Conservation (phyloP, 257 asterid genomes). For the Solanum bukasovii region DNA sequence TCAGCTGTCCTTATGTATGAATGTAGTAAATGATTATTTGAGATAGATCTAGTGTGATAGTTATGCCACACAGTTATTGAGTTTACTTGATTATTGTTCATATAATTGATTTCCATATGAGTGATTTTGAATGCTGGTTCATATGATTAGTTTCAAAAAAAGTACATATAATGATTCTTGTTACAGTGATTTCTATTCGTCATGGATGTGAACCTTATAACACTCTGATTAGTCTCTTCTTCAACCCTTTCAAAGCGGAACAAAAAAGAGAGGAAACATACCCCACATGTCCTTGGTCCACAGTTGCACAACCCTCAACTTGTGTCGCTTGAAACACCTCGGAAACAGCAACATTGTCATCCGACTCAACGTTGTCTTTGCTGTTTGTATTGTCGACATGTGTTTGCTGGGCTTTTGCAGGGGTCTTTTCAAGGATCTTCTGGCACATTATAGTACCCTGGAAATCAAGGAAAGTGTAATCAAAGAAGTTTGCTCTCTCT, state of each 20-base stretch:
- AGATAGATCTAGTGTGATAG: neutral
- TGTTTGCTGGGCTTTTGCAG: slow-evolving; percentile 30
- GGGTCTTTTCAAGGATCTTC: slow-evolving; percentile 26
- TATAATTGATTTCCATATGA: neutral
- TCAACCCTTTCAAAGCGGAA: neutral
- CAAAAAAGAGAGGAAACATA: slow-evolving; percentile 13
- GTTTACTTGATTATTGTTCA: neutral
- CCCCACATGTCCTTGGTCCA: slow-evolving; percentile 33
- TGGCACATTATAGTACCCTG: slow-evolving; percentile 78
- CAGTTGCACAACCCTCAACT: slow-evolving; percentile 19
- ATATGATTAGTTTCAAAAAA: neutral
- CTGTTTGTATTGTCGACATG: slow-evolving; percentile 2
- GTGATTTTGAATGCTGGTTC: neutral
- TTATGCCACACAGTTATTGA: neutral
- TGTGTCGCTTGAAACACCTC: slow-evolving; percentile 36
- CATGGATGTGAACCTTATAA: neutral
- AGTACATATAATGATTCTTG: neutral
- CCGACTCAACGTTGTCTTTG: slow-evolving; percentile 14
- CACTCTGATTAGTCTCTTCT: neutral
- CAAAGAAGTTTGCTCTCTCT: slow-evolving; percentile 46
- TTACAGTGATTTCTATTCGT: neutral
- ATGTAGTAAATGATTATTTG: neutral
- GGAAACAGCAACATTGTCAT: slow-evolving; percentile 18
- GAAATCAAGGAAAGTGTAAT: slow-evolving; percentile 59
- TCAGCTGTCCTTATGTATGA: neutral